phyloP scores from a whole-genome alignment of 768 basidiomycete genomes.

The Amanita pseudoporphyria region DNA sequence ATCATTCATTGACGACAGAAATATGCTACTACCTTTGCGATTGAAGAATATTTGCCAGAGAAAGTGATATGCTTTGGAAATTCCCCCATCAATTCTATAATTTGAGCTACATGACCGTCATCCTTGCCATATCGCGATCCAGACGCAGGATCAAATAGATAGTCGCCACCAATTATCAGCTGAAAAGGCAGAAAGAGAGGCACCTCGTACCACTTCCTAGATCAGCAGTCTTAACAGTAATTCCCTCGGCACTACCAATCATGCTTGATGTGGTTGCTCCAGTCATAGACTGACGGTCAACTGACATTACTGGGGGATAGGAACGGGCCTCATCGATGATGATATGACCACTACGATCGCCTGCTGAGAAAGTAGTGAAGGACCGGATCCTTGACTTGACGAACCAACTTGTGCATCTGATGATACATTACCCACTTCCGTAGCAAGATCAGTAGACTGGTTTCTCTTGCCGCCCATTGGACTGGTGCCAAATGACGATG shows the following conservation, averaged over 20 bases:
- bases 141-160: slow-evolving; percentile 94
- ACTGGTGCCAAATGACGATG: no score
- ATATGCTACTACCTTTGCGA: no score
- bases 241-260: slow-evolving; percentile 41
- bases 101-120: slow-evolving; percentile 96
- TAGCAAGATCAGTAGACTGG: no score
- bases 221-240: slow-evolving; percentile 99
- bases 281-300: slow-evolving; percentile 20
- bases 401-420: slow-evolving; percentile 13
- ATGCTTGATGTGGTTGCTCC: slow-evolving; percentile 19
- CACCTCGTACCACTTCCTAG: slow-evolving; percentile 75
- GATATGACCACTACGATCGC: slow-evolving; percentile 29
- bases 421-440: no score
- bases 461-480: no score
- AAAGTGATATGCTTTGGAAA: slow-evolving; percentile 70
- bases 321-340: slow-evolving; percentile 14
- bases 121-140: slow-evolving; percentile 95
- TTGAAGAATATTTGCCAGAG: no score
- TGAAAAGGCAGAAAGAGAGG: slow-evolving; percentile 45
- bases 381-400: slow-evolving; percentile 29
- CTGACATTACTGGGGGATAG: slow-evolving; percentile 21
- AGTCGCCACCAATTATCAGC: slow-evolving; percentile 92
- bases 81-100: slow-evolving; percentile 92
- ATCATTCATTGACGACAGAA: no score
- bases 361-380: slow-evolving; percentile 68